Conservation (phyloP, 2,329 filamentous ascomycete species). For the Colletotrichum euphorbiae region DNA sequence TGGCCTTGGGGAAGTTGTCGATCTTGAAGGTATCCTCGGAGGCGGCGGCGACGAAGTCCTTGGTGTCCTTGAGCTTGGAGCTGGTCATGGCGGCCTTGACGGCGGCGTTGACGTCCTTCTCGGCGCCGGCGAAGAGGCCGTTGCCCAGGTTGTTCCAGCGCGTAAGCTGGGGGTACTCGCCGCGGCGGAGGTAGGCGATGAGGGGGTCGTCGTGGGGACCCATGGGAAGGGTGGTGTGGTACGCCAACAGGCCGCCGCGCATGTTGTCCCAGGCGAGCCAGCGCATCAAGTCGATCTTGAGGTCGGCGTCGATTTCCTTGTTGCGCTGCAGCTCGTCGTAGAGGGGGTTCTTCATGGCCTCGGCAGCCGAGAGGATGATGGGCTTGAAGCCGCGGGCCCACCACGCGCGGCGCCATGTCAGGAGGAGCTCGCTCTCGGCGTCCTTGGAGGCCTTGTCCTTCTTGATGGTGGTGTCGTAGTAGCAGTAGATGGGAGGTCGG, state of each 20-base stretch:
- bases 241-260: slow-evolving; percentile 83
- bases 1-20: slow-evolving; percentile 72
- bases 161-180: slow-evolving; percentile 79
- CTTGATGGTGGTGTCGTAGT: slow-evolving; percentile 78
- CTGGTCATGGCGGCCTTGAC: slow-evolving; percentile 71
- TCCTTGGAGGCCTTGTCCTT: slow-evolving; percentile 74
- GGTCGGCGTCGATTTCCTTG: slow-evolving; percentile 66
- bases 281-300: slow-evolving; percentile 79
- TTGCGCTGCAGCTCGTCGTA: slow-evolving; percentile 76
- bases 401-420: slow-evolving; percentile 93
- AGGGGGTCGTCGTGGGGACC: slow-evolving; percentile 77
- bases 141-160: slow-evolving; percentile 78
- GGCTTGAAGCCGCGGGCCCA: slow-evolving; percentile 94
- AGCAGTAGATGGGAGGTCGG: slow-evolving; percentile 87
- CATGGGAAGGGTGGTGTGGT: slow-evolving; percentile 89
- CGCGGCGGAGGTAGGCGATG: slow-evolving; percentile 78
- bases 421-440: slow-evolving; percentile 81
- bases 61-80: slow-evolving; percentile 65
- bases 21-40: slow-evolving; percentile 70
- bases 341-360: slow-evolving; percentile 85
- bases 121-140: slow-evolving; percentile 79
- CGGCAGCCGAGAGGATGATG: slow-evolving; percentile 80
- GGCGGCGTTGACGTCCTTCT: slow-evolving; percentile 70
- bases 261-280: slow-evolving; percentile 96
- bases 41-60: slow-evolving; percentile 72